Evolutionary conservation across 805 yeast species (phyloP).

Genomic region (Starmerella floricola): DNA sequence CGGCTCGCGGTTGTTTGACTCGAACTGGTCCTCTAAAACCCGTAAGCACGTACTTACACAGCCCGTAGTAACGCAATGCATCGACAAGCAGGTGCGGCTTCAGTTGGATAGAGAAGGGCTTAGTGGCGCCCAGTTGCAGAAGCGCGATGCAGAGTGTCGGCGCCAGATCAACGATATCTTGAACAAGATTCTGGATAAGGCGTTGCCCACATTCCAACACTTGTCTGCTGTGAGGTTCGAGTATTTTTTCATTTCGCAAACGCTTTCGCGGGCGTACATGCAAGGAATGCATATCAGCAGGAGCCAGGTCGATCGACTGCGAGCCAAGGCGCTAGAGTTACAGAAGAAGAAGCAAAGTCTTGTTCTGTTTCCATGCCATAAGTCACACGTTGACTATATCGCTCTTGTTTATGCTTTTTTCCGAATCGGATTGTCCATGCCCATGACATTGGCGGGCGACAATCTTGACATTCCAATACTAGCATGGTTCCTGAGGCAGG

Average conservation of each 20-base stretch:
- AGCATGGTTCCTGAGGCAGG: conserved; percentile 38
- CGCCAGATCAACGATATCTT: conserved; percentile 27
- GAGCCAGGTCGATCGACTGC: conserved; percentile 28
- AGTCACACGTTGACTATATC: conserved; percentile 50
- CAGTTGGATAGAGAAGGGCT: conserved; percentile 25
- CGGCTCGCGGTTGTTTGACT: conserved; percentile 28
- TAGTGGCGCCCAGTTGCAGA: conserved; percentile 18
- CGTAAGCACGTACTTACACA: conserved; percentile 25
- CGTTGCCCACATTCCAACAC: conserved; percentile 29
- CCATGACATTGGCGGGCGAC: conserved; percentile 54
- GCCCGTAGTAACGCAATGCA: conserved; percentile 25
- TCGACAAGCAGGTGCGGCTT: conserved; percentile 26
- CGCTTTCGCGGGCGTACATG: conserved; percentile 31
- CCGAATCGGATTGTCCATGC: conserved; percentile 42
- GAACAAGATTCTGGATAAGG: conserved; percentile 25
- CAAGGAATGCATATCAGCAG: conserved; percentile 34
- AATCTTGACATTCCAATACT: conserved; percentile 48
- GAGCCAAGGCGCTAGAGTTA: conserved; percentile 28
- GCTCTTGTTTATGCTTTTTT: conserved; percentile 43
- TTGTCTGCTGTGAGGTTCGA: conserved; percentile 25
- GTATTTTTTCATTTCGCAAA: conserved; percentile 31
- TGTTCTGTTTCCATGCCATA: conserved; percentile 47
- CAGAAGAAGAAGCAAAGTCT: conserved; percentile 29
- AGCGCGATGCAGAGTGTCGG: conserved; percentile 23
- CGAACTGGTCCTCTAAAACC: conserved; percentile 27